phyloP scores from a whole-genome alignment of 106 monocot species.

The Acanthochlamys bracteata region DNA sequence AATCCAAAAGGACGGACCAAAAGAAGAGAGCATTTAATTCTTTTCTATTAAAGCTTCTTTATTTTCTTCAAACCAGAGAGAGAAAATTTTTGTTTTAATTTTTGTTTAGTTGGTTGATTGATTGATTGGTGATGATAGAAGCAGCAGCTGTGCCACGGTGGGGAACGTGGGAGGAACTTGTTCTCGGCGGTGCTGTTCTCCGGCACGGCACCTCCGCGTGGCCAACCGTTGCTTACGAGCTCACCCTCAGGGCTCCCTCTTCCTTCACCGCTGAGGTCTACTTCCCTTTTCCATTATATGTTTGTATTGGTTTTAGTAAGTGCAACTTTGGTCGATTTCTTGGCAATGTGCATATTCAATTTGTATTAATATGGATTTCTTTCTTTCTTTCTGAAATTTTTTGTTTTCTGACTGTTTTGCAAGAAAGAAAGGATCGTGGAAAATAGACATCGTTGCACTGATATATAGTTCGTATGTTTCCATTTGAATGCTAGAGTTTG shows the following conservation, averaged over 20 bases:
- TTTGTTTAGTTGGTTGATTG: too few relatives aligned
- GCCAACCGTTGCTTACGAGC: slow-evolving; percentile 14
- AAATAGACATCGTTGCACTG: too few relatives aligned
- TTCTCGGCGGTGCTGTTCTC: slow-evolving; percentile 26
- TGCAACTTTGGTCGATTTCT: neutral
- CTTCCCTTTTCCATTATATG: neutral
- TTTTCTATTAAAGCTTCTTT: too few relatives aligned
- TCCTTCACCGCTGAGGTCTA: slow-evolving; percentile 10
- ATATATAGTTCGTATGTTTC: too few relatives aligned
- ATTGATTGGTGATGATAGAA: neutral
- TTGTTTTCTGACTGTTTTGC: neutral
- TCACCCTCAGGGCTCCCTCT: slow-evolving; percentile 5
- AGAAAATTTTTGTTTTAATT: neutral
- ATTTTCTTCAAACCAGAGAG: neutral
- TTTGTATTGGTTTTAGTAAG: neutral
- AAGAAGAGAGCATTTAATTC: too few relatives aligned
- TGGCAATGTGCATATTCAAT: neutral
- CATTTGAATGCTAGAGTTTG: too few relatives aligned
- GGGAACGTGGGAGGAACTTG: slow-evolving; percentile 27
- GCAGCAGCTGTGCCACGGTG: neutral
- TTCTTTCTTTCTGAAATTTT: neutral
- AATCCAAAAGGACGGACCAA: too few relatives aligned
- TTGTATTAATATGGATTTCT: neutral
- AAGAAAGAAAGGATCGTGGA: too few relatives aligned
- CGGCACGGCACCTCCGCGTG: slow-evolving; percentile 22